Evolutionary conservation across 179 eudicot species (phyloP).

Genomic region (Pouteria campechiana): DNA sequence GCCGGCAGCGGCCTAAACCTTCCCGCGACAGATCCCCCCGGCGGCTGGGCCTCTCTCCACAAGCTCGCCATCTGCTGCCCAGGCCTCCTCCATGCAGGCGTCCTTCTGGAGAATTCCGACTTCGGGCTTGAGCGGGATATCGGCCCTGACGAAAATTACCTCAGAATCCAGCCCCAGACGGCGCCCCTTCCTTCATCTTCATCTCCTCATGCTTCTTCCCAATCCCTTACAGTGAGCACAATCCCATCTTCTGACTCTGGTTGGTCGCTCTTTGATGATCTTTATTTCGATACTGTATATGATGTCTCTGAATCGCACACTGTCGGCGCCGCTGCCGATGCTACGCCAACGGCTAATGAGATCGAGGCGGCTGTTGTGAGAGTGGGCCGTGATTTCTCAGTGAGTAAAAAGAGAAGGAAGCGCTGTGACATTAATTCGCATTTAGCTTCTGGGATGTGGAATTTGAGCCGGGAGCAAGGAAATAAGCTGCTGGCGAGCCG

Average conservation of each 20-base stretch:
- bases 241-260: conserved; percentile 25
- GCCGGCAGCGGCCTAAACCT: conserved; percentile 8
- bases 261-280: conserved; percentile 80
- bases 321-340: neutral
- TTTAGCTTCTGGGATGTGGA: conserved; percentile 65
- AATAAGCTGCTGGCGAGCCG: conserved; percentile 72
- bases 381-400: neutral
- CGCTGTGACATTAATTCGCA: conserved; percentile 36
- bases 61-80: conserved; percentile 88
- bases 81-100: conserved; percentile 75
- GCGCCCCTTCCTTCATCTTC: conserved; percentile 5
- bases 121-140: conserved; percentile 80
- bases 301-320: conserved; percentile 34
- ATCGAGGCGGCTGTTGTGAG: neutral
- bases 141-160: conserved; percentile 40
- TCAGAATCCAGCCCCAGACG: neutral
- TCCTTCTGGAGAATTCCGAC: conserved; percentile 71
- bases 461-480: conserved; percentile 74
- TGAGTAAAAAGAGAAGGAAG: conserved; percentile 33
- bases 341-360: conserved; percentile 2
- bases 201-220: too few species aligned
- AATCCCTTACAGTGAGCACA: too few species aligned
- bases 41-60: conserved; percentile 56
- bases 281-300: conserved; percentile 58
- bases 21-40: conserved; percentile 17